Evolutionary conservation across 139 green algal species (phyloP), one percentile per base, ranked within the genome.

Genomic region (Limnomonas spitsbergensis): DNA sequence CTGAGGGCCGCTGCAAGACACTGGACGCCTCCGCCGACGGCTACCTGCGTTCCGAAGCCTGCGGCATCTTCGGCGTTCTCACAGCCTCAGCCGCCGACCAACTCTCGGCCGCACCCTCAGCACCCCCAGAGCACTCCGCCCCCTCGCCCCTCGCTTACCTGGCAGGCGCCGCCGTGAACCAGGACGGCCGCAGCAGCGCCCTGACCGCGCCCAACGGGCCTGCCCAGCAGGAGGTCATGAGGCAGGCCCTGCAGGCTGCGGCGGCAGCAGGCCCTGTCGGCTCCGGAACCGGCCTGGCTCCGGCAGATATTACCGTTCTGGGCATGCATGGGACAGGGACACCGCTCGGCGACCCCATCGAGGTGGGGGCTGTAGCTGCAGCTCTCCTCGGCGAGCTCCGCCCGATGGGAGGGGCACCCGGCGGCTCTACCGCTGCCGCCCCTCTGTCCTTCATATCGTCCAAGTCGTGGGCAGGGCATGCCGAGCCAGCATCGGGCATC

Each of bases 171-270:
- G 84, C 87, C 0, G 92, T 97, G 31, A 96, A 96, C 84, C 94
- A 98, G 86, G 94, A 98, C 79, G 94, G 94, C 2, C 84, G 94
- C 34, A 94, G 88, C 75, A 94, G 88, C 84, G 88, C 77, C 69
- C 84, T 98, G 31, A 98, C 92, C 0, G 94, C 93, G 1, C 94
- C 94, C 32, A 94, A 95, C 61, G 94, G 94, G 0, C 92, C 91
- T 34, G 86, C 89, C n/a, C 94, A 98, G 90, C 92, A 96, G 82
- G 78, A 38, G 36, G 92, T 95, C 3, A 82, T 97, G 0, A 78
- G 88, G 2, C 40, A 66, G 1, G 90, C 91, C 1, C 77, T 95
- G 36, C n/a, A n/a, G n/a, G n/a, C n/a, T n/a, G n/a, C n/a, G n/a
- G 66, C 56, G 4, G 40, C 70, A 2, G 86, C 83, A 27, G 67